Base-by-base conservation (phyloP, 192 early-diverging fungal genomes). In the Rhizophagus clarus region DNA sequence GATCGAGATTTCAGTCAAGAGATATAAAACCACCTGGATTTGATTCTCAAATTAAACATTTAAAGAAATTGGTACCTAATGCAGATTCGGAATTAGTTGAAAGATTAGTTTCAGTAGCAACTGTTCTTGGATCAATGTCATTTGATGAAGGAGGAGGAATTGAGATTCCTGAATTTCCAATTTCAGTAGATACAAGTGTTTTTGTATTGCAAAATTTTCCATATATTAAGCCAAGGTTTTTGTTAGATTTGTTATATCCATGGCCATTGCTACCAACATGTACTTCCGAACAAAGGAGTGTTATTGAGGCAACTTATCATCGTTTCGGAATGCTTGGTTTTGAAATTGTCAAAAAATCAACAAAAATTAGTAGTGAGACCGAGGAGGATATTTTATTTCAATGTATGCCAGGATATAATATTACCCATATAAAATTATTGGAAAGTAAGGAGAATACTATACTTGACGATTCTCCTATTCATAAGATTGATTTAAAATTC, bases 1-100 rank as follows among this genome's bases (percentile, higher is more conserved):
- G 94, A 61, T 93, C 91, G 11, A 88, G 94, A 26, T 96, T 96
- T 84, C 93, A 94, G 80, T 88, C 88, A 22, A 83, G 93, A 77
- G 89, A 90, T 79, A 81, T 90, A 74, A 90, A 89, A 67, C 81
- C 83, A 17, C 89, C 89, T 26, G 84, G 84, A 69, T 91, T 86
- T 71, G 81, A 86, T 62, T 80, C 85, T 20, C 88, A 91, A 77
- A 66, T 91, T 34, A 67, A 81, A 17, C 89, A 90, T 51, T 85
- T 91, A 34, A 63, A 73, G 15, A 77, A 69, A 6, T 47, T 90
- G 7, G 88, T 81, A 6, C 83, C 89, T 14, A 80, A 88, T 49
- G 78, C 85, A 37, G 74, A 85, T 76, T 60, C 80, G 73, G 83
- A 83, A 71, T 72, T 84, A 82, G 61, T 90, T 37, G 90, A 92